Base-by-base conservation (phyloP, 1,284 basidiomycete species). In the Ceratobasidium sp. region DNA sequence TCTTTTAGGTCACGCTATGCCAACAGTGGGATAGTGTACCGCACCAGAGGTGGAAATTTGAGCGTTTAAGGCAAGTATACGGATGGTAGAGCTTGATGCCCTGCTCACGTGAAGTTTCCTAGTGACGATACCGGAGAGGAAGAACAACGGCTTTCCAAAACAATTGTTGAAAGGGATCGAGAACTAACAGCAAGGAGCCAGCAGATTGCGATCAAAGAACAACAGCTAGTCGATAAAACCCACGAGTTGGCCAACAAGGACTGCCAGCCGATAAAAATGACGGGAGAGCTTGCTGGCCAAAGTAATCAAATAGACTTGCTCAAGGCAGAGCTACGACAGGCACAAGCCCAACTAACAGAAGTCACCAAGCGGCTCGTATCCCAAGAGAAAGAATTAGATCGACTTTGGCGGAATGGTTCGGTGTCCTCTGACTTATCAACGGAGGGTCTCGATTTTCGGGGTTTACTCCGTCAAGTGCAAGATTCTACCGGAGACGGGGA, bases 1-100 rank as follows among this genome's bases (percentile, higher is more conserved):
- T n/a, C n/a, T 31, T 31, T 13, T 17, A 56, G 53, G 31, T 56
- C 28, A 11, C n/a, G 13, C 8, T 31, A 2, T 56, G 31, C 13
- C 11, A 11, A 10, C 53, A 56, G 28, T 11, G 13, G 23, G 23
- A 56, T 11, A 26, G 53, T 17, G 23, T 56, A 5, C 53, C 53
- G 13, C 65, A 67, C 28, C 47, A 53, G 47, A 35, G 45, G 33
- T 67, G 65, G 65, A 8, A 28, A 13, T 35, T 67, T 11, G 65
- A 67, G 31, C 45, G 28, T 10, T n/a, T 67, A 31, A 47, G 47
- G 65, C 53, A n/a, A 35, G 65, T 51, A 5, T 23, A 4, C 35
- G 8, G 4, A 28, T 6, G 8, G 8, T 61, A 3, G 13, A 31
- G 15, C 15, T 28, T 26, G 4, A 4, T 26, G 13, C 6, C 2